Conservation (phyloP, 2,329 filamentous ascomycete species). For the Trichocomaceae sp. region DNA sequence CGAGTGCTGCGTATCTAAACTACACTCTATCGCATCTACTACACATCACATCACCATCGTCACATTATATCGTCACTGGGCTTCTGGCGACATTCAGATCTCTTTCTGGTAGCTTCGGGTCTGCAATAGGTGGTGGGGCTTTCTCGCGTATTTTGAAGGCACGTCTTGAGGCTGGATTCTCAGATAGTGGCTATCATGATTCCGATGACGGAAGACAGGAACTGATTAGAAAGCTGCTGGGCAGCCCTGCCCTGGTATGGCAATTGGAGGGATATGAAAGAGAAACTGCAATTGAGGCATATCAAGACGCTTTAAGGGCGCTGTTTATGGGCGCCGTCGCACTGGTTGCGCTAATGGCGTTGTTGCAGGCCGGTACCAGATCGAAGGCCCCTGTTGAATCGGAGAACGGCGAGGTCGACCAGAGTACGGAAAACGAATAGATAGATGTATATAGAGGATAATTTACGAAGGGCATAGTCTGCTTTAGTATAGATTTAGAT, state of each 20-base stretch:
- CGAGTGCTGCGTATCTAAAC: slow-evolving; percentile 66
- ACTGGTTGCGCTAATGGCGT: slow-evolving; percentile 44
- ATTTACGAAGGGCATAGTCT: too few species aligned
- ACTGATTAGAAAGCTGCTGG: slow-evolving; percentile 51
- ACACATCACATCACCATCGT: slow-evolving; percentile 59
- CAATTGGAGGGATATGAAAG: slow-evolving; percentile 43
- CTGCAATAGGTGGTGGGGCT: slow-evolving; percentile 69
- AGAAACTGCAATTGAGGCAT: slow-evolving; percentile 48
- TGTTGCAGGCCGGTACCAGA: slow-evolving; percentile 54
- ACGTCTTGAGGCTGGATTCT: slow-evolving; percentile 53
- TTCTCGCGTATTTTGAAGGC: slow-evolving; percentile 58
- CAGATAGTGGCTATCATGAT: not conserved
- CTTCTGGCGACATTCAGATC: slow-evolving; percentile 67
- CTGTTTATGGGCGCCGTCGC: slow-evolving; percentile 49
- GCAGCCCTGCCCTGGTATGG: slow-evolving; percentile 52
- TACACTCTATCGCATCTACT: slow-evolving; percentile 76
- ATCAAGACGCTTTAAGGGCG: slow-evolving; percentile 47
- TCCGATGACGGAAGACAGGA: slow-evolving; percentile 27
- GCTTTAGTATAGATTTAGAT: too few species aligned
- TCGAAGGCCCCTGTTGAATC: slow-evolving; percentile 39
- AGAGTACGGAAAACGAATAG: not conserved
- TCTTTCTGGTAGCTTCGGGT: slow-evolving; percentile 62
- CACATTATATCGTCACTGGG: slow-evolving; percentile 69
- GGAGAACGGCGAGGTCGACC: not conserved
- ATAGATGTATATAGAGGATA: slow-evolving; percentile 16